Percentiles rank a stretch among this genome's conserved stretches.
phyloP scores from a whole-genome alignment of 805 yeast species.

The Lipomyces chichibuensis region DNA sequence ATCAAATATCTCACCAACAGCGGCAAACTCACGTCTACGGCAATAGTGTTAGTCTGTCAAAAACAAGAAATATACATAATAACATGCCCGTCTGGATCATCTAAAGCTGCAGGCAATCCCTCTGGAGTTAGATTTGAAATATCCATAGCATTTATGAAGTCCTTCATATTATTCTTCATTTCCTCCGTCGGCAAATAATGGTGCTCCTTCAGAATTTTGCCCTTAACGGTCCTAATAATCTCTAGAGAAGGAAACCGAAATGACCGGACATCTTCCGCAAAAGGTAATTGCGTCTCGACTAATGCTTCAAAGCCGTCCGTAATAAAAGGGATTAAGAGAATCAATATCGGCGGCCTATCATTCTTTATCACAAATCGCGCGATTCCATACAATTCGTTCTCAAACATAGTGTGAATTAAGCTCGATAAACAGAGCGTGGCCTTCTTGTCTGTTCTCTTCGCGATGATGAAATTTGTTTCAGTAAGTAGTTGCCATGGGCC shows the following conservation, averaged over 20 bases:
- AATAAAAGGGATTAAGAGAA: conserved; percentile 39
- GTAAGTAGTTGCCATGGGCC: conserved; percentile 58
- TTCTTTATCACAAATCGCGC: conserved; percentile 64
- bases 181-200: conserved; percentile 46
- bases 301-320: conserved; percentile 29
- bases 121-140: conserved; percentile 41
- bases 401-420: conserved; percentile 57
- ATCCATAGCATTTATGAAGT: conserved; percentile 52
- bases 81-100: conserved; percentile 38
- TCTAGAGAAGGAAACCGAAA: conserved; percentile 55
- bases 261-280: conserved; percentile 65
- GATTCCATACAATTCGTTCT: conserved; percentile 54
- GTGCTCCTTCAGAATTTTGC: conserved; percentile 41
- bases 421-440: conserved; percentile 53
- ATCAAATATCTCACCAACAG: conserved; percentile 41
- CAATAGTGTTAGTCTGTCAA: conserved; percentile 17
- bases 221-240: conserved; percentile 44
- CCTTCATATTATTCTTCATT: conserved; percentile 50
- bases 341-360: conserved; percentile 49
- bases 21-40: conserved; percentile 31
- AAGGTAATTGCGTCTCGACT: conserved; percentile 65
- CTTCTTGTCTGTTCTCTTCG: conserved; percentile 44
- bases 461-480: conserved; percentile 61
- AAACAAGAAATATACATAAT: not conserved
- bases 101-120: conserved; percentile 28